Evolutionary conservation across 225 moss, liverwort and hornwort genomes (phyloP).

Genomic region (Anthoceros angustus): DNA sequence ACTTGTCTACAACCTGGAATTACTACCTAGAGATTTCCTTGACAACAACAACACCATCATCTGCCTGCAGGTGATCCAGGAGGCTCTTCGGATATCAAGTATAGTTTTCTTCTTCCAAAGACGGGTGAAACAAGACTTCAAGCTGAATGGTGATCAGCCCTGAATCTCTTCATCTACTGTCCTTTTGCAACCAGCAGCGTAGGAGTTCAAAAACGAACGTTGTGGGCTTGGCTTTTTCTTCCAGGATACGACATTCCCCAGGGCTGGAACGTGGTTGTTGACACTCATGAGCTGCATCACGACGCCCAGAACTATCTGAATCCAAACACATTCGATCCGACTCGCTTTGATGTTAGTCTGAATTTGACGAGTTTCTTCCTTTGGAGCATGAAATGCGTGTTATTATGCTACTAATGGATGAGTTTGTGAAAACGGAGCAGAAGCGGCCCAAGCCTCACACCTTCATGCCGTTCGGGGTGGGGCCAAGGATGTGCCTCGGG

Average conservation of each 20-base stretch:
- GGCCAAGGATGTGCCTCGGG: background rate
- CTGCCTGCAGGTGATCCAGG: slow-evolving; percentile 2
- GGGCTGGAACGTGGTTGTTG: background rate
- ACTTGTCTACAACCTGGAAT: background rate
- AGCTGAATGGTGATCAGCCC: background rate
- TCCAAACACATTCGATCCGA: background rate
- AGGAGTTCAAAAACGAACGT: background rate
- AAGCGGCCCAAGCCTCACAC: background rate
- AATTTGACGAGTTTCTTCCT: background rate
- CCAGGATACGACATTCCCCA: background rate
- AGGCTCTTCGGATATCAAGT: background rate
- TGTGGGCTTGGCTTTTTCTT: background rate
- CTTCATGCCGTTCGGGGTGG: background rate
- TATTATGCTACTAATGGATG: background rate
- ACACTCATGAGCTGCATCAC: background rate
- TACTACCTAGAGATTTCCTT: background rate
- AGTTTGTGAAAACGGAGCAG: background rate
- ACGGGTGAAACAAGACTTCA: slow-evolving; percentile 1
- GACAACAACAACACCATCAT: background rate
- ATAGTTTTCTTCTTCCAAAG: background rate
- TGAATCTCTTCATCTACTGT: background rate
- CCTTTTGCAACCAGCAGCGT: background rate
- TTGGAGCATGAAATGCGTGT: background rate
- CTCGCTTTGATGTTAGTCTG: background rate
- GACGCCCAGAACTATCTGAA: background rate